phyloP scores from a whole-genome alignment of 768 basidiomycete genomes.

The Coprinellus aureogranulatus region DNA sequence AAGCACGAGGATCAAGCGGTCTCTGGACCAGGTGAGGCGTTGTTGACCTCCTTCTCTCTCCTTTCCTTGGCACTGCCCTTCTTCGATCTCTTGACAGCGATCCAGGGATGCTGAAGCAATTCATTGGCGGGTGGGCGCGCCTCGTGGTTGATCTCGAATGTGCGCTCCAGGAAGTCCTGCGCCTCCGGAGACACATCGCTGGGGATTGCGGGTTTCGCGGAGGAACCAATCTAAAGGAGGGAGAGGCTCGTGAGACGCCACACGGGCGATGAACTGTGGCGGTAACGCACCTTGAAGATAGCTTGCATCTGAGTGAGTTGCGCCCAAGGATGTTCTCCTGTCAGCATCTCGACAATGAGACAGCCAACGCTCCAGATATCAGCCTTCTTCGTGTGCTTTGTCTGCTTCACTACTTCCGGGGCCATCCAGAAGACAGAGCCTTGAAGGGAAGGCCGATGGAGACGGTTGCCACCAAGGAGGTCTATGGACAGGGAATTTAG shows the following conservation, averaged over 20 bases:
- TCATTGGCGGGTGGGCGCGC: constrained; percentile 76
- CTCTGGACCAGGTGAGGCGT: neutral
- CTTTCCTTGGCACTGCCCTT: neutral
- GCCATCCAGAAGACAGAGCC: constrained; percentile 99
- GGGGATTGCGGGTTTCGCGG: constrained; percentile 82
- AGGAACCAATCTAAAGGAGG: constrained; percentile 77
- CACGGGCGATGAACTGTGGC: neutral
- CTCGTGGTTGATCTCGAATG: constrained; percentile 84
- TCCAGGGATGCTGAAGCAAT: constrained; percentile 74
- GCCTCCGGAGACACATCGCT: constrained; percentile 89
- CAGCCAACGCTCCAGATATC: constrained; percentile 98
- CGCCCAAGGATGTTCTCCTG: constrained; percentile 93
- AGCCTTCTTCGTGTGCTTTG: constrained; percentile 84
- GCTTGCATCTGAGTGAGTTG: constrained; percentile 98
- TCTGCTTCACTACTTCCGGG: constrained; percentile 97
- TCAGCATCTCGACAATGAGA: constrained; percentile 94
- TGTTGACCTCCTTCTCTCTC: neutral
- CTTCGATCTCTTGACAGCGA: constrained; percentile 25
- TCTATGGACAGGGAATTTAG: no score
- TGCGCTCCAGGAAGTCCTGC: constrained; percentile 78
- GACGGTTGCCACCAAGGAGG: constrained; percentile 58
- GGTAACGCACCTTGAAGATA: constrained; percentile 78
- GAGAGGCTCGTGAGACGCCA: neutral
- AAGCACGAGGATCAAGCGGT: no score
- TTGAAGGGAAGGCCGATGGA: constrained; percentile 89